These are phyloP conservation scores for Elaeis guineensis DNA, from an alignment of 176 grass and related monocot genomes.

Conservation along the genomic window DNA sequence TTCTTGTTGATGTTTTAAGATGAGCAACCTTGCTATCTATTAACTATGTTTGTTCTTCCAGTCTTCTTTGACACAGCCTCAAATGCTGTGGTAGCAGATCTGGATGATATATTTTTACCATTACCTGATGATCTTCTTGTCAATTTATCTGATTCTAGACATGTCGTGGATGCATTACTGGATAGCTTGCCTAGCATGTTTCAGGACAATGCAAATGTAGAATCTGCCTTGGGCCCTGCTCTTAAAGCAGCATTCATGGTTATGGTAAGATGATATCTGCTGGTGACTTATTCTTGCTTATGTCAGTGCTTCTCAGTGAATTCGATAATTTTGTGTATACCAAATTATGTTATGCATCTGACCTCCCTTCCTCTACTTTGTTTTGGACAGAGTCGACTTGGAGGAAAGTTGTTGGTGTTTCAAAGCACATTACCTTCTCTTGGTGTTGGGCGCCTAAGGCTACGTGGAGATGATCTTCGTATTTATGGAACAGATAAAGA, in stretches of 20 bases:
- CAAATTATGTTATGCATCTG: no score
- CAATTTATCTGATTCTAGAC: constrained; percentile 81
- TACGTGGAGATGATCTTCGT: constrained; percentile 83
- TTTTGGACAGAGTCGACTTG: constrained; percentile 71
- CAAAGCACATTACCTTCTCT: constrained; percentile 94
- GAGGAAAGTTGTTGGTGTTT: constrained; percentile 81
- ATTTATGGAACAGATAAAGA: constrained; percentile 95
- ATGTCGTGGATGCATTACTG: constrained; percentile 74
- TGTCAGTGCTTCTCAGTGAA: no score
- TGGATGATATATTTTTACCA: constrained; percentile 83
- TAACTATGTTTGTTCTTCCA: constrained; percentile 33
- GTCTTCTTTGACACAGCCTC: constrained; percentile 89
- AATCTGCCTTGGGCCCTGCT: constrained; percentile 87
- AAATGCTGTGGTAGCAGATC: constrained; percentile 91
- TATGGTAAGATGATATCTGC: constrained; percentile 49
- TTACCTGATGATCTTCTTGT: constrained; percentile 95
- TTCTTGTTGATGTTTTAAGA: not conserved
- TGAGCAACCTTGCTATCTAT: not conserved
- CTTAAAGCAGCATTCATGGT: constrained; percentile 95
- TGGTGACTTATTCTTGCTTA: no score
- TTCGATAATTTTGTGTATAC: no score
- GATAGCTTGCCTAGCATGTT: constrained; percentile 98
- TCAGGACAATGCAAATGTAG: constrained; percentile 74
- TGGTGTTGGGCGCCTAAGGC: constrained; percentile 70
- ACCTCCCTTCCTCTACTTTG: no score